These are phyloP conservation scores for Penicillium sclerotiorum DNA, from an alignment of 2,329 filamentous ascomycete genomes.

Conservation along the genomic window DNA sequence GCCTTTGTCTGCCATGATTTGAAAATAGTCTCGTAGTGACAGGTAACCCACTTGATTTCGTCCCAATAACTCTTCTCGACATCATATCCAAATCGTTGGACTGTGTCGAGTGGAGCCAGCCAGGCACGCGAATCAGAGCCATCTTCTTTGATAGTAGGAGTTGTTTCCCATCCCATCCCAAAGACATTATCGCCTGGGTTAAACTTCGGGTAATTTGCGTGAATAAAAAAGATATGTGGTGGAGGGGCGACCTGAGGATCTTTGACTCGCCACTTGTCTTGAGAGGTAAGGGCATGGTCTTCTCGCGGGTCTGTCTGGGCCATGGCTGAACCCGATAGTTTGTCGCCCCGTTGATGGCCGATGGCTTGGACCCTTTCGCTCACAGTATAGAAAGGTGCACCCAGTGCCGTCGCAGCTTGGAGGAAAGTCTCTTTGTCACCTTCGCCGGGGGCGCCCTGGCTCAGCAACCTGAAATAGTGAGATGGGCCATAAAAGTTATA, in stretches of 20 bases:
- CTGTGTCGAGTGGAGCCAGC: conserved; percentile 36
- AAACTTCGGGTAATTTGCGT: conserved; percentile 47
- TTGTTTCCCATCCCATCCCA: conserved; percentile 40
- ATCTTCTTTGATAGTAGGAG: conserved; percentile 39
- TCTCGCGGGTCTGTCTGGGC: conserved; percentile 42
- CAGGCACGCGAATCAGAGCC: conserved; percentile 41
- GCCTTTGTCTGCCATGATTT: conserved; percentile 37
- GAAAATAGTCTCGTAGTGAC: conserved; percentile 38
- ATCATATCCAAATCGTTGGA: conserved; percentile 43
- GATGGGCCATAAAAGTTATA: conserved; percentile 42
- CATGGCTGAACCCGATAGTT: conserved; percentile 40
- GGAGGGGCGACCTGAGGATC: conserved; percentile 34
- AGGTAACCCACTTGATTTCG: conserved; percentile 45
- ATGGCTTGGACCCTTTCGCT: conserved; percentile 40
- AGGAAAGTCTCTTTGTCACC: conserved; percentile 46
- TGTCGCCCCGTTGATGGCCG: conserved; percentile 33
- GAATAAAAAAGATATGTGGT: conserved; percentile 43
- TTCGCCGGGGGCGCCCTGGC: conserved; percentile 42
- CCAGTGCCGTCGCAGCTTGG: conserved; percentile 37
- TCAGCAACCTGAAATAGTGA: conserved; percentile 42
- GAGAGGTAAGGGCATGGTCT: conserved; percentile 37
- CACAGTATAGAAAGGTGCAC: conserved; percentile 39
- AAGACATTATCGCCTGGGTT: conserved; percentile 44
- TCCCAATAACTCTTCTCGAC: conserved; percentile 44
- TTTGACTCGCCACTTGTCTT: conserved; percentile 37